These are phyloP conservation scores for Lolium rigidum DNA, from an alignment of 176 grass and related monocot species.

Conservation along the genomic window DNA sequence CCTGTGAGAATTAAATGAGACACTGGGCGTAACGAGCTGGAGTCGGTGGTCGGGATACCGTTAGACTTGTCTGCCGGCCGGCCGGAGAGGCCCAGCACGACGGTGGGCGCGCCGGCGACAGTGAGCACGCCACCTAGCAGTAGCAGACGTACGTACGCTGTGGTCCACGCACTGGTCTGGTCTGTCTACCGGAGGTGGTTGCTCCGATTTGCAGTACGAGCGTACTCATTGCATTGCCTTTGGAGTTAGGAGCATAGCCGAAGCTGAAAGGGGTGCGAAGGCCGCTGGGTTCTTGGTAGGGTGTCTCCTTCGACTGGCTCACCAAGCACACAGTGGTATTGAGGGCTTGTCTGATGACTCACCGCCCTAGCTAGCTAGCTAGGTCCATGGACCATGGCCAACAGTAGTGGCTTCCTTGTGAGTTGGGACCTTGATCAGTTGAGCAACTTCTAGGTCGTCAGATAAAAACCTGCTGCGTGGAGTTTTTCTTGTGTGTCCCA, in stretches of 20 bases:
- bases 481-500: neutral
- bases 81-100: constrained; percentile 10
- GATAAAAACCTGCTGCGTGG: neutral
- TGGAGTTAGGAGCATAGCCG: neutral
- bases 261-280: neutral
- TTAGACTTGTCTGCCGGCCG: constrained; percentile 32
- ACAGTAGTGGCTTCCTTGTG: neutral
- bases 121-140: constrained; percentile 19
- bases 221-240: constrained; percentile 19
- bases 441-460: neutral
- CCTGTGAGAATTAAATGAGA: neutral
- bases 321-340: neutral
- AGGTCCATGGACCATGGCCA: neutral
- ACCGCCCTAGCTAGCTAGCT: neutral
- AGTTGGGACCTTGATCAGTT: neutral
- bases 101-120: neutral
- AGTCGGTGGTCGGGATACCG: constrained; percentile 24
- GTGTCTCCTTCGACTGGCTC: constrained; percentile 1
- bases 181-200: neutral
- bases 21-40: neutral
- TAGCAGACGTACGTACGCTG: neutral
- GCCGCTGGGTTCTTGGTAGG: constrained; percentile 5
- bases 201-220: neutral
- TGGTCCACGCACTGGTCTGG: neutral
- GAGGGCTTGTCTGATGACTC: neutral